Conservation (phyloP, 345 rosid genomes). For the Odontarrhena argentea region DNA sequence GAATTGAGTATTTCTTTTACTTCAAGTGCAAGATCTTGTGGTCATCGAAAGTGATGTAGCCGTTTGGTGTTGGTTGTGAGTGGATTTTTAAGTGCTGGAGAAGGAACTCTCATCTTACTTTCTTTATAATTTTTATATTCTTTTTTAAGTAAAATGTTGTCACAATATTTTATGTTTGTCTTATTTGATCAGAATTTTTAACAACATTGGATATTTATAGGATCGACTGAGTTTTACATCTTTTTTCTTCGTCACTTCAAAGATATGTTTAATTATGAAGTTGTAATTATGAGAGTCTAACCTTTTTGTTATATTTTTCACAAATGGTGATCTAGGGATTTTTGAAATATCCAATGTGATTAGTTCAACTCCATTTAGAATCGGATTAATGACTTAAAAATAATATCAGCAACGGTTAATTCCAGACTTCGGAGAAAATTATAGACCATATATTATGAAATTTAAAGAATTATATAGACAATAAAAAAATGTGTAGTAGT, state of each 20-base stretch:
- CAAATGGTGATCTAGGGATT: no score
- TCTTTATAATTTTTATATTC: neutral
- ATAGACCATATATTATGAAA: no score
- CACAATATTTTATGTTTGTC: constrained; percentile 28
- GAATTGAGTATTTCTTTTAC: constrained; percentile 39
- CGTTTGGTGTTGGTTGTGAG: constrained; percentile 43
- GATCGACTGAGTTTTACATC: neutral
- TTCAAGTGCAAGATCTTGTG: constrained; percentile 40
- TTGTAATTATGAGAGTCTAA: neutral
- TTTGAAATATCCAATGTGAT: no score
- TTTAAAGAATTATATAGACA: no score
- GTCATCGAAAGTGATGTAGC: constrained; percentile 37
- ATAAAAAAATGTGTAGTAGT: no score
- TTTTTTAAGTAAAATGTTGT: neutral
- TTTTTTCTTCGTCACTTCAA: neutral
- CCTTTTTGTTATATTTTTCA: neutral
- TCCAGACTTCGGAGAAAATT: no score
- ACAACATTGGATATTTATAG: constrained; percentile 15
- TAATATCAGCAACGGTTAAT: no score
- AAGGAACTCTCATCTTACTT: constrained; percentile 40
- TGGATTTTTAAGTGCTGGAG: constrained; percentile 38
- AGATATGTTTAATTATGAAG: neutral
- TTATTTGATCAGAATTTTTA: constrained; percentile 28
- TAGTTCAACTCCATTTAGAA: no score
- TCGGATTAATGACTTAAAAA: no score